Conservation (phyloP, 768 basidiomycete species). For the Podaxis sp. region DNA sequence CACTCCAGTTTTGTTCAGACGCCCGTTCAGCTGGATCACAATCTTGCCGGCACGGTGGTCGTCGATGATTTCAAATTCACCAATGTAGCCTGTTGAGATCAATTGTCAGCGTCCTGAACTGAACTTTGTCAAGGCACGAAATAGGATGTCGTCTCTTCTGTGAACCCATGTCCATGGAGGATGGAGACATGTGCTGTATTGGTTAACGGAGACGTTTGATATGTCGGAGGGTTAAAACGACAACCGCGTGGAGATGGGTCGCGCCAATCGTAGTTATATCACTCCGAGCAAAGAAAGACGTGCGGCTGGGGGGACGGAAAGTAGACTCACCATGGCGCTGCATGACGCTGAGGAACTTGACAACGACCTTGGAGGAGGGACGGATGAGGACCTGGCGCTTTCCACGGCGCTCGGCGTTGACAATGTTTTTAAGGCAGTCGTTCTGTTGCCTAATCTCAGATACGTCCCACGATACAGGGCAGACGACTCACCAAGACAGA, state of each 20-base stretch:
- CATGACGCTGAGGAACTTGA: conserved; percentile 98
- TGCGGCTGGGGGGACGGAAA: background rate
- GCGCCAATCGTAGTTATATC: conserved; percentile 82
- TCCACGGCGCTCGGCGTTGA: conserved; percentile 99
- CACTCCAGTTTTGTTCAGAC: conserved; percentile 99
- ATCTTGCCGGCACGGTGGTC: conserved; percentile 99
- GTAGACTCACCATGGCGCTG: conserved; percentile 88
- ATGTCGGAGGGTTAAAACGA: conserved; percentile 87
- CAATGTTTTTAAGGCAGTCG: conserved; percentile 87
- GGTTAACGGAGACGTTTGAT: conserved; percentile 58
- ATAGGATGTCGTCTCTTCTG: conserved; percentile 47
- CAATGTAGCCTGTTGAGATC: conserved; percentile 78
- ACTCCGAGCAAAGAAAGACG: conserved; percentile 47
- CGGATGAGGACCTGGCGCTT: conserved; percentile 99
- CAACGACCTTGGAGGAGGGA: conserved; percentile 95
- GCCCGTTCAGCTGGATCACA: conserved; percentile 96
- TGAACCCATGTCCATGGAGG: conserved; percentile 49
- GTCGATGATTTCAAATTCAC: conserved; percentile 98
- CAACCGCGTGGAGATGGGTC: conserved; percentile 52
- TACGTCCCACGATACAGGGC: background rate
- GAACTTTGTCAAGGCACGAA: background rate
- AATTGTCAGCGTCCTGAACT: conserved; percentile 6
- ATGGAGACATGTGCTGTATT: conserved; percentile 49
- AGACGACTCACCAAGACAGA: conserved; percentile 73
- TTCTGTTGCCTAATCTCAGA: conserved; percentile 29